Percentiles rank a stretch among this genome's conserved stretches.
Evolutionary conservation across 2,329 filamentous ascomycete genomes (phyloP).

Genomic region (Byssoonygena ceratinophila): DNA sequence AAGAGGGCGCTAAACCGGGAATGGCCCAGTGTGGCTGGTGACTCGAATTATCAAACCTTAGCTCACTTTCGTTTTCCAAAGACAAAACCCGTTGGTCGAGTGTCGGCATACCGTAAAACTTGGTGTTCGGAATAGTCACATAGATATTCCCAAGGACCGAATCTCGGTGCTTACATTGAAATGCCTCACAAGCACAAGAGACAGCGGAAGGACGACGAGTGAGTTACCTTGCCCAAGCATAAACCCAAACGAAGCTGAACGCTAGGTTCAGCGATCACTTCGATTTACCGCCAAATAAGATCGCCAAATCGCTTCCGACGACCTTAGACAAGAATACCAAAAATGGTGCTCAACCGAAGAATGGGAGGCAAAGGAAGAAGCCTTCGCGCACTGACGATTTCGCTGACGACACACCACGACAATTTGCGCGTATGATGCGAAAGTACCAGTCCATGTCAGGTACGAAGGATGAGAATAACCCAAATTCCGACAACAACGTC

Average conservation of each 20-base stretch:
- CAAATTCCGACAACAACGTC: not conserved
- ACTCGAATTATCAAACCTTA: too few species aligned
- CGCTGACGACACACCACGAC: constrained; percentile 71
- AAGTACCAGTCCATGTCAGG: constrained; percentile 8
- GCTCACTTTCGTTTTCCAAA: too few species aligned
- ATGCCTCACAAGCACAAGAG: constrained; percentile 89
- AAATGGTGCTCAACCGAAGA: constrained; percentile 25
- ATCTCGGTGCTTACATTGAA: constrained; percentile 2
- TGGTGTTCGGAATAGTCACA: not conserved
- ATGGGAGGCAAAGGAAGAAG: constrained; percentile 18
- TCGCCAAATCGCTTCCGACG: constrained; percentile 50
- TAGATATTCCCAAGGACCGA: not conserved
- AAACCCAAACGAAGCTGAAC: constrained; percentile 3
- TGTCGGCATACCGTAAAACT: too few species aligned
- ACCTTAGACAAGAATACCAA: constrained; percentile 36
- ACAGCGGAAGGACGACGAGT: constrained; percentile 43
- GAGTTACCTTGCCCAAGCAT: constrained; percentile 18
- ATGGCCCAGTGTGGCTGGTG: too few species aligned
- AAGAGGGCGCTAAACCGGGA: too few species aligned
- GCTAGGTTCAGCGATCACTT: constrained; percentile 36
- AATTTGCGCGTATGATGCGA: constrained; percentile 74
- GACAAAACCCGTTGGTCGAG: too few species aligned
- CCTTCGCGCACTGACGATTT: constrained; percentile 25
- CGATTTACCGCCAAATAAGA: constrained; percentile 51
- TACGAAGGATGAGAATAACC: not conserved